phyloP scores from a whole-genome alignment of 2,329 filamentous ascomycete species.

The Cephalotrichum gorgonifer region DNA sequence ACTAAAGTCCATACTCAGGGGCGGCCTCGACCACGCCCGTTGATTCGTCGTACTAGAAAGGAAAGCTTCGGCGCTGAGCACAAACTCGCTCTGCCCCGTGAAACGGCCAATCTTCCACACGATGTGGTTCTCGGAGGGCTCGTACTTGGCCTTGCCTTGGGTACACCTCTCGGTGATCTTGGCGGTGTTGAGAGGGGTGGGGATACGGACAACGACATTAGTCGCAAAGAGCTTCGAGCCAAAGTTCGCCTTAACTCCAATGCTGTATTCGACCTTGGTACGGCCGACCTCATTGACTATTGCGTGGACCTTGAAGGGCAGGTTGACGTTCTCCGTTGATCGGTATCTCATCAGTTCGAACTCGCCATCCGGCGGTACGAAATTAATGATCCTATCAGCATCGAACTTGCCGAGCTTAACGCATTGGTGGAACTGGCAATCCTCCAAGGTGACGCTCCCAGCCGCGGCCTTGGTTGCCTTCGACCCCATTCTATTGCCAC shows the following conservation, averaged over 20 bases:
- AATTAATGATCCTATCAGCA: slow-evolving; percentile 90
- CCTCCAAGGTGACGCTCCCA: slow-evolving; percentile 89
- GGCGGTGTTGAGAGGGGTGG: slow-evolving; percentile 92
- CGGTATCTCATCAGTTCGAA: slow-evolving; percentile 99
- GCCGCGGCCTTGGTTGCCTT: slow-evolving; percentile 94
- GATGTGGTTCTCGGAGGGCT: slow-evolving; percentile 95
- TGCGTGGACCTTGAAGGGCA: slow-evolving; percentile 97
- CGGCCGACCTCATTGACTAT: slow-evolving; percentile 97
- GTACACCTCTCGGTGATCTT: slow-evolving; percentile 86
- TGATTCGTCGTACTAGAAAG: slow-evolving; percentile 97
- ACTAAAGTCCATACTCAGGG: slow-evolving; percentile 83
- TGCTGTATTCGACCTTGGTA: slow-evolving; percentile 97
- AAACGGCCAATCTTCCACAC: slow-evolving; percentile 99
- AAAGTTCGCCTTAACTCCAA: slow-evolving; percentile 95
- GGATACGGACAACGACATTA: slow-evolving; percentile 88
- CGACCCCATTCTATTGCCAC: slow-evolving; percentile 66
- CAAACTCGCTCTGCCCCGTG: slow-evolving; percentile 93
- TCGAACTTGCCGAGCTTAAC: slow-evolving; percentile 97
- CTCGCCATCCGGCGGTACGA: slow-evolving; percentile 92
- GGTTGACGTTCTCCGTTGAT: slow-evolving; percentile 94
- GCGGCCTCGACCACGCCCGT: slow-evolving; percentile 91
- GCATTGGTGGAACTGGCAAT: slow-evolving; percentile 98
- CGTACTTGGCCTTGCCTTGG: slow-evolving; percentile 96
- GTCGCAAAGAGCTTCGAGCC: slow-evolving; percentile 93
- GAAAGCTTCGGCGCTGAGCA: slow-evolving; percentile 85